These are phyloP conservation scores for Saitozyma podzolica DNA, from an alignment of 768 basidiomycete genomes.

Conservation along the genomic window DNA sequence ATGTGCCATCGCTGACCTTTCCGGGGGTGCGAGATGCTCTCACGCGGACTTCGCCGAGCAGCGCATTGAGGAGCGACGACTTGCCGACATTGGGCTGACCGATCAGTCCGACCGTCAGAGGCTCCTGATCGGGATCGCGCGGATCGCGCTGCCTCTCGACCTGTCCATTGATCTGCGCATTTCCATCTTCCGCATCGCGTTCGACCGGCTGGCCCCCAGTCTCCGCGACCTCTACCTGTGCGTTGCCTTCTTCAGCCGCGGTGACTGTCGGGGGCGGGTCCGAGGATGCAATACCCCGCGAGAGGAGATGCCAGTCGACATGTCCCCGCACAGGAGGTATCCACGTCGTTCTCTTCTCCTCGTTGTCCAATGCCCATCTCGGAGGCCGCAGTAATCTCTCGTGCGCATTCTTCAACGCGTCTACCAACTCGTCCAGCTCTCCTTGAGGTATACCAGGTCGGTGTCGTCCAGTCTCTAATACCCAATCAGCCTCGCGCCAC, in stretches of 20 bases:
- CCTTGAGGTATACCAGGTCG: slow-evolving; percentile 69
- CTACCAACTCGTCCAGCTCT: slow-evolving; percentile 66
- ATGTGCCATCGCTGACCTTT: slow-evolving; percentile 36
- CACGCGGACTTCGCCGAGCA: slow-evolving; percentile 94
- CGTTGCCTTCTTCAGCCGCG: slow-evolving; percentile 17
- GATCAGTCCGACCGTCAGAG: slow-evolving; percentile 76
- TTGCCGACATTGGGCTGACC: slow-evolving; percentile 99
- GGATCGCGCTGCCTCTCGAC: slow-evolving; percentile 22
- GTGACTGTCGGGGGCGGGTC: slow-evolving; percentile 1
- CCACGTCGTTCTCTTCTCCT: slow-evolving; percentile 64
- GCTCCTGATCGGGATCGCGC: slow-evolving; percentile 45
- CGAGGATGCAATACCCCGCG: slow-evolving; percentile 10
- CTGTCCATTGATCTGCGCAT: slow-evolving; percentile 35
- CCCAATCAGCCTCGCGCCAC: background rate
- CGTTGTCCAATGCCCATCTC: slow-evolving; percentile 58
- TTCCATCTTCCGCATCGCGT: background rate
- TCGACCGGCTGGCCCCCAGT: background rate
- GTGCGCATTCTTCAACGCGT: slow-evolving; percentile 68
- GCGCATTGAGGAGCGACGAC: slow-evolving; percentile 94
- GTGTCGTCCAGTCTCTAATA: slow-evolving; percentile 31
- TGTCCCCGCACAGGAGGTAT: slow-evolving; percentile 63
- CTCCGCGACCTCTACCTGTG: slow-evolving; percentile 29
- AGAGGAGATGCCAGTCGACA: slow-evolving; percentile 69
- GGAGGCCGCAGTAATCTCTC: slow-evolving; percentile 69
- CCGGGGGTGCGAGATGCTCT: slow-evolving; percentile 48